Conservation (phyloP, 495 filamentous ascomycete species). For the Tuber umbilicatum region DNA sequence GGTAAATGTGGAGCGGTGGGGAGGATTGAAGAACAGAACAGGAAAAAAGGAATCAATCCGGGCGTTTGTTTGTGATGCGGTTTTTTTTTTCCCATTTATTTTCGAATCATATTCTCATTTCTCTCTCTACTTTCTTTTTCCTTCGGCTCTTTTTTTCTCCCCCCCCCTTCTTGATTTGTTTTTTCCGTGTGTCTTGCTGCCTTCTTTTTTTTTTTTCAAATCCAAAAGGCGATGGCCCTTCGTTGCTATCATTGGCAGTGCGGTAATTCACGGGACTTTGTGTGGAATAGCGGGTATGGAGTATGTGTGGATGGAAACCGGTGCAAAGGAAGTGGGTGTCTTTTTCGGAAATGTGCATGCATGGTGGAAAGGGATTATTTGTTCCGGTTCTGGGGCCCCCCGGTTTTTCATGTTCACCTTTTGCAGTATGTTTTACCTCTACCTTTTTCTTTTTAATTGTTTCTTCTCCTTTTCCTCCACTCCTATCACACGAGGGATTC, state of each 20-base stretch:
- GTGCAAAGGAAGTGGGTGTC: neutral
- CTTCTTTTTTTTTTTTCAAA: constrained; percentile 16
- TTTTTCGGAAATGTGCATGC: constrained; percentile 1
- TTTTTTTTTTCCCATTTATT: constrained; percentile 18
- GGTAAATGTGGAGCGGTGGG: constrained; percentile 52
- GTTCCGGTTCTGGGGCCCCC: neutral
- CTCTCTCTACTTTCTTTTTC: constrained; percentile 16
- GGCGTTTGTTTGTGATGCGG: constrained; percentile 14
- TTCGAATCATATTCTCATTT: constrained; percentile 29
- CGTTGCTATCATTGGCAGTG: neutral
- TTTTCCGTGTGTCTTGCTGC: constrained; percentile 4
- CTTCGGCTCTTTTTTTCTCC: constrained; percentile 5
- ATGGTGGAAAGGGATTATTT: constrained; percentile 1
- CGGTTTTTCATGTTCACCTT: neutral
- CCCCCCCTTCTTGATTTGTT: constrained; percentile 10
- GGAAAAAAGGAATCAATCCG: constrained; percentile 10
- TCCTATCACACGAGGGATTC: neutral
- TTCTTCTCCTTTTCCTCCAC: neutral
- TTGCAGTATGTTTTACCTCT: neutral
- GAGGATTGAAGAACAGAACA: constrained; percentile 1
- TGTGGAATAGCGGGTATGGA: neutral
- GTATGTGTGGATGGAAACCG: neutral
- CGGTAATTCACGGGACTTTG: neutral
- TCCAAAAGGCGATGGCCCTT: neutral
- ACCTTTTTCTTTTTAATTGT: neutral